These are phyloP conservation scores for Millerozyma acaciae DNA, from an alignment of 805 yeast species.

Conservation along the genomic window DNA sequence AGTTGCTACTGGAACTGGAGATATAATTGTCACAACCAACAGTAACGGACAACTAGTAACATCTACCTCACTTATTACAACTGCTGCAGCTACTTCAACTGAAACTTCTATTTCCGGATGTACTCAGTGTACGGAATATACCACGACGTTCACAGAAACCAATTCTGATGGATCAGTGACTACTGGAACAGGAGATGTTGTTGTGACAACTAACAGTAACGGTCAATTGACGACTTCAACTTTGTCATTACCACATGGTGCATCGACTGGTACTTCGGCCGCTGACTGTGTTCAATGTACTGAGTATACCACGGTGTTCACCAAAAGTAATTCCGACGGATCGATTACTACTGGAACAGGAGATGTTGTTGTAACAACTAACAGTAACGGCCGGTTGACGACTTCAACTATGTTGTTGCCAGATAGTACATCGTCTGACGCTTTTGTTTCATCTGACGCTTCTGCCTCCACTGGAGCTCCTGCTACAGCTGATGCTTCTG, in stretches of 20 bases:
- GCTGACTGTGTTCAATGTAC: conserved; percentile 1
- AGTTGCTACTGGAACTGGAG: conserved; percentile 9
- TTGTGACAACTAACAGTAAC: conserved; percentile 13
- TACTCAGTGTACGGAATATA: conserved; percentile 7
- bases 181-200: conserved; percentile 14
- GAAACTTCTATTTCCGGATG: too few relatives aligned
- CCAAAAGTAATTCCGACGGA: conserved; percentile 14
- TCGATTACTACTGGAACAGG: conserved; percentile 12
- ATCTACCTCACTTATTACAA: conserved; percentile 3
- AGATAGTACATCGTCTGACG: too few relatives aligned
- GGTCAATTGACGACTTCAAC: conserved; percentile 6
- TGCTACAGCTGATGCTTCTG: neutral
- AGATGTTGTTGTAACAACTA: conserved; percentile 15
- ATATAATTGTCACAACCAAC: conserved; percentile 17
- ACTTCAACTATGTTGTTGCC: conserved; percentile 11
- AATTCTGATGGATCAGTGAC: conserved; percentile 10
- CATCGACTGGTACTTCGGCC: too few relatives aligned
- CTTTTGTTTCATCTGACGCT: conserved; percentile 9
- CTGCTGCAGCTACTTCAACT: too few relatives aligned
- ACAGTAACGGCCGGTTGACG: conserved; percentile 11
- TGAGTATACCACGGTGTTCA: conserved; percentile 16
- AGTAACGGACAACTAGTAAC: conserved; percentile 11
- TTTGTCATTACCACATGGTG: neutral
- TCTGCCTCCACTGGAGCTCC: conserved; percentile 4
- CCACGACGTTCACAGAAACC: conserved; percentile 15